Evolutionary conservation across 1,284 basidiomycete genomes (phyloP).

Genomic region (Lentinula novae-zelandiae): DNA sequence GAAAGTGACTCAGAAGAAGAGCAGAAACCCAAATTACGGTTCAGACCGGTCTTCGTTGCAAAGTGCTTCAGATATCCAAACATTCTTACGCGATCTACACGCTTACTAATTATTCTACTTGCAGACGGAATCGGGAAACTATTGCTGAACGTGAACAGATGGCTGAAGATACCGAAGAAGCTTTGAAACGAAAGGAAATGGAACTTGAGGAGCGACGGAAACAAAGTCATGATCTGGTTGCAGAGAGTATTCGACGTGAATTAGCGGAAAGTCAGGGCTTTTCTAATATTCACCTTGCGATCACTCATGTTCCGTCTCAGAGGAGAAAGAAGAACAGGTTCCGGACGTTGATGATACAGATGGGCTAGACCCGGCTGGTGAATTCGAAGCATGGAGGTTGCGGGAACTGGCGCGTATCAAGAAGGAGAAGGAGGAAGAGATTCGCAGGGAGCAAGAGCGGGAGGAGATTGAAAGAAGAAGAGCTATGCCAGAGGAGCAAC

Average conservation of each 20-base stretch:
- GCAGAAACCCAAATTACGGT: constrained; percentile 59
- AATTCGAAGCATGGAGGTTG: constrained; percentile 95
- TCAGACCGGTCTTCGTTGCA: constrained; percentile 87
- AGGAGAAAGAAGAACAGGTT: constrained; percentile 79
- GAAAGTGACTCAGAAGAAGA: constrained; percentile 69
- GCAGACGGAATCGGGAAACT: constrained; percentile 70
- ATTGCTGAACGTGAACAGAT: constrained; percentile 62
- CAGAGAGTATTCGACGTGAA: constrained; percentile 81
- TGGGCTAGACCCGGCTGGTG: constrained; percentile 83
- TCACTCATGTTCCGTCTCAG: constrained; percentile 35
- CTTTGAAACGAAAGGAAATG: constrained; percentile 53
- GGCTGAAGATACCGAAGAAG: constrained; percentile 69
- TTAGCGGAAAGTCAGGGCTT: constrained; percentile 70
- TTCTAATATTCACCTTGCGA: constrained; percentile 5
- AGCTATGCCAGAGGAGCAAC: constrained; percentile 88
- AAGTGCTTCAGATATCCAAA: constrained; percentile 53
- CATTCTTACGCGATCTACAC: neutral
- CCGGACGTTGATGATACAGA: constrained; percentile 96
- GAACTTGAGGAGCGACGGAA: constrained; percentile 74
- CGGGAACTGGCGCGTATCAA: constrained; percentile 91
- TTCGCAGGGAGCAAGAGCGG: constrained; percentile 75
- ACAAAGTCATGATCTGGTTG: constrained; percentile 83
- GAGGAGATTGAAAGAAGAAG: constrained; percentile 89
- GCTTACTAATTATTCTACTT: neutral
- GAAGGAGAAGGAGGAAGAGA: constrained; percentile 83